Conservation (phyloP, 164 flowering plant species). For the Taxillus chinensis region DNA sequence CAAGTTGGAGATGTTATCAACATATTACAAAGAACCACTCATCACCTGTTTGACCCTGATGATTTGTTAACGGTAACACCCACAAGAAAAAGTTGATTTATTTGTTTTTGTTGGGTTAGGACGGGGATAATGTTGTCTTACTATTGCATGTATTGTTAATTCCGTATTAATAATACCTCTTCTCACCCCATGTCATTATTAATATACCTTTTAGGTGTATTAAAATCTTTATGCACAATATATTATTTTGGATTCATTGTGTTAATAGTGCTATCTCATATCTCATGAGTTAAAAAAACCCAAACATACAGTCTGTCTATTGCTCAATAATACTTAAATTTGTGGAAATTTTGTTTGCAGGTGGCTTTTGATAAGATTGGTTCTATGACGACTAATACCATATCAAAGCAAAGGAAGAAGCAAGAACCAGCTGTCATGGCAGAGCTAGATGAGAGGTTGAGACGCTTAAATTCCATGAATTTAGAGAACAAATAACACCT, state of each 20-base stretch:
- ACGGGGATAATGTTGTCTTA: no score
- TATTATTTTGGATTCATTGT: no score
- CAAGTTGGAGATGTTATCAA: constrained; percentile 79
- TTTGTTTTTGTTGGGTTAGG: neutral
- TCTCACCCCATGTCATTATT: no score
- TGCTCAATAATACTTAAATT: no score
- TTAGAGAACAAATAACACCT: constrained; percentile 22
- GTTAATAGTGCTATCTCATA: no score
- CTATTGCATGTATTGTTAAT: neutral
- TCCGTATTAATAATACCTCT: no score
- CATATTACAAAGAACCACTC: constrained; percentile 68
- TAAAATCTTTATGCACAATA: no score
- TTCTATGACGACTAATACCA: constrained; percentile 66
- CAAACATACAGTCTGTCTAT: no score
- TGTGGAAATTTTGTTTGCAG: constrained; percentile 26
- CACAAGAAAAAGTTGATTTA: neutral
- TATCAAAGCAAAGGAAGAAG: constrained; percentile 92
- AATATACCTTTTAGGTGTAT: no score
- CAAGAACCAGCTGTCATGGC: constrained; percentile 97
- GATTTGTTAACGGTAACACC: constrained; percentile 69
- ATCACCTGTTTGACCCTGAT: constrained; percentile 94
- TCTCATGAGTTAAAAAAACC: no score
- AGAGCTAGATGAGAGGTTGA: constrained; percentile 80
- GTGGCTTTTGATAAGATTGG: constrained; percentile 95
- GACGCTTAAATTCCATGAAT: constrained; percentile 52